These are phyloP conservation scores for Boletellus sp. DNA, from an alignment of 768 basidiomycete genomes.

Conservation along the genomic window DNA sequence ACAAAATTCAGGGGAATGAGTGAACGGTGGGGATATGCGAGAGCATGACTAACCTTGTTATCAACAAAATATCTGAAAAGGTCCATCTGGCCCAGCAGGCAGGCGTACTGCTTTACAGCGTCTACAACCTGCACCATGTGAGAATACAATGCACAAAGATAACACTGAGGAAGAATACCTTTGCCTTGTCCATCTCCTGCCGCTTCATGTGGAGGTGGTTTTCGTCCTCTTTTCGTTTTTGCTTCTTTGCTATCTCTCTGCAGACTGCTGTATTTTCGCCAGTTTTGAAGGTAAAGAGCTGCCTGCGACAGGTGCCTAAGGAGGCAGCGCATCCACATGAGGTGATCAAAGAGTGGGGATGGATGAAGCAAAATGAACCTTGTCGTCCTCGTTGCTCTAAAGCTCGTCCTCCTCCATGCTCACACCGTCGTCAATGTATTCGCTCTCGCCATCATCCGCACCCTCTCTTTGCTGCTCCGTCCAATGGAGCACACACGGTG, in stretches of 20 bases:
- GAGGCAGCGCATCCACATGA: constrained; percentile 1
- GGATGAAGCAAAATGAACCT: constrained; percentile 16
- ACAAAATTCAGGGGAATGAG: constrained; percentile 8
- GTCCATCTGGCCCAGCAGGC: constrained; percentile 97
- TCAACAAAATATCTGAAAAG: constrained; percentile 98
- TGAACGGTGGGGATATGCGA: neutral
- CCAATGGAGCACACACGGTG: constrained; percentile 14
- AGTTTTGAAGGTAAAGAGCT: constrained; percentile 30
- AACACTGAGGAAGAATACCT: constrained; percentile 43
- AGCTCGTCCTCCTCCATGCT: constrained; percentile 61
- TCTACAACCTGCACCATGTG: constrained; percentile 65
- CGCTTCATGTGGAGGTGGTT: constrained; percentile 66
- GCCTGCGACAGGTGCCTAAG: constrained; percentile 19
- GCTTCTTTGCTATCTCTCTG: constrained; percentile 43
- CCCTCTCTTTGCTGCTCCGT: constrained; percentile 59
- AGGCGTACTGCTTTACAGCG: constrained; percentile 94
- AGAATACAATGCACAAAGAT: neutral
- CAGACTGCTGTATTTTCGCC: constrained; percentile 36
- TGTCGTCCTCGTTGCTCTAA: constrained; percentile 49
- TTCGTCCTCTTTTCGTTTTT: constrained; percentile 65
- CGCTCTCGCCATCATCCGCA: constrained; percentile 66
- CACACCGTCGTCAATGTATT: constrained; percentile 55
- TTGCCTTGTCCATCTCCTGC: constrained; percentile 85
- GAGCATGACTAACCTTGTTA: constrained; percentile 63
- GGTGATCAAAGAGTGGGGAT: neutral